Evolutionary conservation across 2,329 filamentous ascomycete species (phyloP), one percentile per base, ranked within the genome.

Genomic region (Teratosphaeriaceae sp.): DNA sequence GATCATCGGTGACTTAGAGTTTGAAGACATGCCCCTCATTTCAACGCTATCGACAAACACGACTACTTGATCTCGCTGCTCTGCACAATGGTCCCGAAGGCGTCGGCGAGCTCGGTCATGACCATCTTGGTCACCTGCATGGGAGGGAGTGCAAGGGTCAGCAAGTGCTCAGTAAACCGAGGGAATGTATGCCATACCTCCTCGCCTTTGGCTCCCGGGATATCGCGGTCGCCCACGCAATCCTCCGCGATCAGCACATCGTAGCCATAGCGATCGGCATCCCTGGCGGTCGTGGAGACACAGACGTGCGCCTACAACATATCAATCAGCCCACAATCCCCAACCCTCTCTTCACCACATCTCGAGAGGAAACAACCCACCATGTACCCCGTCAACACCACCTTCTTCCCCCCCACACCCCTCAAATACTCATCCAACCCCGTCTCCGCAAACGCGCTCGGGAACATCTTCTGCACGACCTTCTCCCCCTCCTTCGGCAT

Each of bases 201-300:
- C 9, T 72, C 69, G 15, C 75, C 79, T 5, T 67, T 65, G 0
- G 72, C 74, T 1, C 80, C 80, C 1, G 81, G 81, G 34, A 85
- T 82, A 57, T 84, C 72, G 7, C 82, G 63, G 59, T 84, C 80
- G 0, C 82, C 81, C 27, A 85, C 73, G 0, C 70, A 79, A 57
- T 84, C 82, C 52, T 74, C 68, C 0, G 72, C 75, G 18, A 85
- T 57, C 1, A 84, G 43, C 19, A 84, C 74, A 55, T 85, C 79
- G 55, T 79, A 84, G 0, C 79, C 82, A 24, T 70, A 65, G 59
- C 85, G 74, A 3, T 65, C 68, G 1, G 69, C 82, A 38, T 79
- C 73, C 34, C 81, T 67, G 0, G 80, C 77, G 0, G 82, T 85
- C 0, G 79, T 76, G 2, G 78, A 66, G 47, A 84, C 62, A 70